Percentiles rank a stretch among this genome's conserved stretches.
These are phyloP conservation scores for Rutstroemia sp. DNA, from an alignment of 2,329 filamentous ascomycete species.

Conservation along the genomic window DNA sequence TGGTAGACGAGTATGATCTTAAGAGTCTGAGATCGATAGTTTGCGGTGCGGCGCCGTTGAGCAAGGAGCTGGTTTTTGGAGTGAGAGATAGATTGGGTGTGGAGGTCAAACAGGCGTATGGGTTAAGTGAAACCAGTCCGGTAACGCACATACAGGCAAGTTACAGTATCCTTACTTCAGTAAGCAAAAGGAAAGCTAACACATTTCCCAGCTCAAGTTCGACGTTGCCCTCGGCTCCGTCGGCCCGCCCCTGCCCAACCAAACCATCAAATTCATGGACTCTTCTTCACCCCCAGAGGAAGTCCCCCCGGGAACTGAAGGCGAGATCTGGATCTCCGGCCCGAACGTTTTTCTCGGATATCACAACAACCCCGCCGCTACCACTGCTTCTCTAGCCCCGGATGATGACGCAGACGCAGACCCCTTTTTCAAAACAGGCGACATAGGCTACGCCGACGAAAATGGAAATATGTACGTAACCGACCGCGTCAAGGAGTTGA, in stretches of 20 bases:
- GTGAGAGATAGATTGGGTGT: background rate
- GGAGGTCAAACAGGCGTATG: conserved; percentile 62
- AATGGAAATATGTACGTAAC: conserved; percentile 81
- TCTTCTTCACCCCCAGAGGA: background rate
- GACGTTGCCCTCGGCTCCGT: conserved; percentile 6
- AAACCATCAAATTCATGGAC: conserved; percentile 7
- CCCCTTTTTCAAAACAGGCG: conserved; percentile 67
- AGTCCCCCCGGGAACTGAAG: conserved; percentile 44
- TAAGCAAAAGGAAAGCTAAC: background rate
- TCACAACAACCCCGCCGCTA: conserved; percentile 55
- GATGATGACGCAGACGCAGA: conserved; percentile 48
- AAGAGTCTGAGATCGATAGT: conserved; percentile 39
- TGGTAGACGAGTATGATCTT: conserved; percentile 44
- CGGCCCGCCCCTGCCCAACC: conserved; percentile 10
- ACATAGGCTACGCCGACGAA: conserved; percentile 68
- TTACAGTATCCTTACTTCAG: no score
- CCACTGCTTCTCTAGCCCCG: conserved; percentile 42
- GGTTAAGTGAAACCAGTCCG: conserved; percentile 76
- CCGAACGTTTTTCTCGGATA: conserved; percentile 53
- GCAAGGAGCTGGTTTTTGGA: background rate
- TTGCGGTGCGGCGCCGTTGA: conserved; percentile 47
- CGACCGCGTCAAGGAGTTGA: conserved; percentile 66
- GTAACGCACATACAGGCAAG: conserved; percentile 53
- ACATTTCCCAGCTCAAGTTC: background rate
- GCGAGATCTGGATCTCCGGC: conserved; percentile 61